Evolutionary conservation across 176 grass and related monocot genomes (phyloP), one percentile per base, ranked within the genome.

Genomic region (Rhynchospora breviuscula): DNA sequence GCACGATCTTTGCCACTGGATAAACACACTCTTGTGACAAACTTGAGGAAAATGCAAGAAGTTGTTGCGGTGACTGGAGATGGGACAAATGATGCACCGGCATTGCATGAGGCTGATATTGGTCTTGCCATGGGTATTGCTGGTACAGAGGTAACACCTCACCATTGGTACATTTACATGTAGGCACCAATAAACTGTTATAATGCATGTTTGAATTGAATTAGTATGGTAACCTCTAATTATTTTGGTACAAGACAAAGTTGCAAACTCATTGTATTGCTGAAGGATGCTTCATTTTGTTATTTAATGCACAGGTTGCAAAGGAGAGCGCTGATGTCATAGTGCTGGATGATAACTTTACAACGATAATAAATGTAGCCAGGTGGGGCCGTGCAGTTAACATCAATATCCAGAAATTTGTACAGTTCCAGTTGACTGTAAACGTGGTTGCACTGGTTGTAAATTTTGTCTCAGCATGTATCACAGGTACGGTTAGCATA

Each of bases 51-150:
- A 43, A 93, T 91, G 90, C 76, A 81, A 70, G 95, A 98, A 79
- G 90, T 98, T 63, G 90, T 98, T 84, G 87, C 95, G n/a, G 92
- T 98, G 84, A 95, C 95, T 74, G 92, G 95, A 64, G 95, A 98
- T 78, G 95, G 95, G 26, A 98, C 95, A n/a, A 98, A 98, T 57
- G 95, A 98, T 85, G 92, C 95, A 71, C 95, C 95, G 63, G 95
- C 95, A 56, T 88, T 98, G 81, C 92, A 98, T 53, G 95, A 98
- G 87, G 74, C 92, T 85, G 95, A 98, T 67, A 98, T 98, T 82
- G 95, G 95, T 3, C 95, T 98, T 87, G 95, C 95, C 72, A 98
- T 98, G 95, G 95, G 92, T 45, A 98, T 98, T 91, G 84, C 95
- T 79, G 95, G 95, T 51, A 98, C 92, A 75, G 95, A 98, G 95